Conservation (phyloP, 2,329 filamentous ascomycete species). For the Coleophoma cylindrospora region DNA sequence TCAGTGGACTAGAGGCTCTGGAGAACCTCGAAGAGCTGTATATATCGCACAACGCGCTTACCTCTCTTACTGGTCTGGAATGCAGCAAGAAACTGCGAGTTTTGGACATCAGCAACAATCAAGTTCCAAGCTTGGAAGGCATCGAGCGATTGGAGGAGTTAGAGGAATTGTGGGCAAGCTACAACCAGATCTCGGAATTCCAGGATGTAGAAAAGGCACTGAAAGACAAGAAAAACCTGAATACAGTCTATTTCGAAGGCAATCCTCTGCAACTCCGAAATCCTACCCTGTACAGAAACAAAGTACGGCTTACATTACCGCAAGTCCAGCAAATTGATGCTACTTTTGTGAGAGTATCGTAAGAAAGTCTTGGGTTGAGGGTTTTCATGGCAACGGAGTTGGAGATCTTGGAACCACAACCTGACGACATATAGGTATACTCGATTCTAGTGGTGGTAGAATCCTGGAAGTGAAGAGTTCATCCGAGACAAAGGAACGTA, state of each 20-base stretch:
- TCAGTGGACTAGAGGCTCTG: slow-evolving; percentile 70
- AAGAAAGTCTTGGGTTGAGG: neutral
- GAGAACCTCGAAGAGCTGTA: slow-evolving; percentile 86
- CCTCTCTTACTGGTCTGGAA: slow-evolving; percentile 69
- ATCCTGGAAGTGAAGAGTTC: too few species aligned
- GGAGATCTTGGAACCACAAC: too few species aligned
- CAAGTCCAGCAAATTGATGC: slow-evolving; percentile 93
- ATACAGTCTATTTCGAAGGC: slow-evolving; percentile 94
- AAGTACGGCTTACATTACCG: slow-evolving; percentile 81
- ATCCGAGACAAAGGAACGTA: too few species aligned
- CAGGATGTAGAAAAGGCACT: slow-evolving; percentile 75
- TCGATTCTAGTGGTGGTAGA: too few species aligned
- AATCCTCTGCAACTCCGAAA: slow-evolving; percentile 79
- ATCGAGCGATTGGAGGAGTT: slow-evolving; percentile 64
- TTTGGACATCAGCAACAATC: slow-evolving; percentile 87
- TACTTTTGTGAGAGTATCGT: slow-evolving; percentile 35
- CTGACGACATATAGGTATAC: too few species aligned
- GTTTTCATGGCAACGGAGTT: slow-evolving; percentile 15
- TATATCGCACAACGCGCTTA: slow-evolving; percentile 90
- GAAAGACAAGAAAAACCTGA: slow-evolving; percentile 70
- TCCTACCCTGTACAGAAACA: slow-evolving; percentile 89
- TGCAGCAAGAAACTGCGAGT: slow-evolving; percentile 63
- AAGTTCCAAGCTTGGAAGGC: slow-evolving; percentile 69
- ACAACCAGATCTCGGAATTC: slow-evolving; percentile 78
- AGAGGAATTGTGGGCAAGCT: slow-evolving; percentile 92